Evolutionary conservation across 306 rosid genomes (phyloP).

Genomic region (Ormosia semicastrata): DNA sequence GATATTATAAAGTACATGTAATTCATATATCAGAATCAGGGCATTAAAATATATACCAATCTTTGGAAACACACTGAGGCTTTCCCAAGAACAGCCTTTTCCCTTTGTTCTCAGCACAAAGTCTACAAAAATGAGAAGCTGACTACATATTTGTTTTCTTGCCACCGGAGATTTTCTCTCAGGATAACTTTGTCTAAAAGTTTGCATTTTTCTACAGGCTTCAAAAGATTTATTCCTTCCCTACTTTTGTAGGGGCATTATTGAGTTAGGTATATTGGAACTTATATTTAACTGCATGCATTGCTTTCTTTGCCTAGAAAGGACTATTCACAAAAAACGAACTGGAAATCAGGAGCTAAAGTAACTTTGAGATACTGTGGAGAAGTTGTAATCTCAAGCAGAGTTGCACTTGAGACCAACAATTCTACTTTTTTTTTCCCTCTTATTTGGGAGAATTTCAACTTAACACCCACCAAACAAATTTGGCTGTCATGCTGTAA

Average conservation of each 20-base stretch:
- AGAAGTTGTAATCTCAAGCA: not conserved
- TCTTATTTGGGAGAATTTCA: too few relatives aligned
- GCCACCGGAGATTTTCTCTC: constrained; percentile 25
- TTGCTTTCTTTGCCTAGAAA: not conserved
- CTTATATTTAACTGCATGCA: not conserved
- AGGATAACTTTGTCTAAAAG: constrained; percentile 47
- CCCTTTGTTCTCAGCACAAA: constrained; percentile 27
- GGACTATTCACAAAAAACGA: not conserved
- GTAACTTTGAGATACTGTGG: not conserved
- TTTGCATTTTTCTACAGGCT: constrained; percentile 32
- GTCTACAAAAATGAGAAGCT: constrained; percentile 28
- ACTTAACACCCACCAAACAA: too few relatives aligned
- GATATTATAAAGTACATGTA: too few relatives aligned
- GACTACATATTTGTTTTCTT: constrained; percentile 27
- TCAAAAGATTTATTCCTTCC: constrained; percentile 55
- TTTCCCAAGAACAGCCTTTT: constrained; percentile 30
- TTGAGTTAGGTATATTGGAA: not conserved
- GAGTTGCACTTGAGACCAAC: not conserved
- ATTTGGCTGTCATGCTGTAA: too few relatives aligned
- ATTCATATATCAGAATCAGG: constrained; percentile 9
- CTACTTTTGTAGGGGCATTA: constrained; percentile 23
- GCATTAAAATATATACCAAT: constrained; percentile 24
- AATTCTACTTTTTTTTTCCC: not conserved
- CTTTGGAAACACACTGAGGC: constrained; percentile 32
- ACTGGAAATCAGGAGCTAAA: not conserved